Evolutionary conservation across 495 filamentous ascomycete genomes (phyloP), one percentile per base, ranked within the genome.

Genomic region (Annulohypoxylon bovei): DNA sequence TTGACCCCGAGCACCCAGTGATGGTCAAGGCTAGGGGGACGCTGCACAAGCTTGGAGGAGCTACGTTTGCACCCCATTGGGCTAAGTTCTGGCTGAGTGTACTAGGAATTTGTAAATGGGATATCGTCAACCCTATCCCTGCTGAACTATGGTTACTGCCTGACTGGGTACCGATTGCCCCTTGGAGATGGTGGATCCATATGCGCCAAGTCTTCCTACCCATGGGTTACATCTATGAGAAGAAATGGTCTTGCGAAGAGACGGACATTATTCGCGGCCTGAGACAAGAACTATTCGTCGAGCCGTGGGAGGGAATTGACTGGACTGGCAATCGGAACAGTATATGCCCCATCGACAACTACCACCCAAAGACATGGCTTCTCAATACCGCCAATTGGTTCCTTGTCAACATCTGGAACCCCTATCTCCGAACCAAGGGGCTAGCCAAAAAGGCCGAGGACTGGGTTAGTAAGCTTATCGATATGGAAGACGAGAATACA

Each of bases 161-260:
- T 1, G 93, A 98, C 78, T 98, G 95, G 95, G 88, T 94, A 12
- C 96, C 95, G 1, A 87, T 98, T 70, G 90, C 93, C 8, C 95
- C 96, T 0, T 98, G 96, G 95, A 85, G 93, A 49, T 99, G 95
- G 95, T 99, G 95, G 95, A 93, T 97, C 67, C 95, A 99, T 67
- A 97, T 97, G 79, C 93, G 95, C 14, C 88, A 91, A 77, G 95
- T 99, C 30, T 97, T 94, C 77, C 79, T 97, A 35, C 91, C 95
- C 8, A 97, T 98, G 93, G 89, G 91, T 11, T 98, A 90, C 72
- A 83, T 98, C 39, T 97, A 90, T 82, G 95, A 93, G 6, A 90
- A 89, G 80, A 86, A 85, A 44, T 96, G 89, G 85, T 84, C 85
- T 9, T 88, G 88, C 62, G 91, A 92, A 16, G 82, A 90, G 56